phyloP scores from a whole-genome alignment of 225 moss, liverwort and hornwort genomes.

The Physcomitrium patens region DNA sequence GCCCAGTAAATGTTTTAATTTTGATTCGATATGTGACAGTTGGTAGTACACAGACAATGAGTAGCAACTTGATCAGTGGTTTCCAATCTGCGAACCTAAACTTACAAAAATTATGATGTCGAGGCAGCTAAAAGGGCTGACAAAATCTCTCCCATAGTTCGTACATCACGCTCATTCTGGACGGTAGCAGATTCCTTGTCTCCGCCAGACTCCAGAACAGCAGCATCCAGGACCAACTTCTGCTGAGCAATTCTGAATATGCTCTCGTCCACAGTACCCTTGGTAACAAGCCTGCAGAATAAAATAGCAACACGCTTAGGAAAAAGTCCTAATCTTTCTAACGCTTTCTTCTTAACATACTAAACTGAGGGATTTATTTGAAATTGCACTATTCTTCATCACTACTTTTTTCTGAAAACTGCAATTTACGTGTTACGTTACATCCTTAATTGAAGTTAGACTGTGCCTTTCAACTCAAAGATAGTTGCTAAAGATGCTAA shows the following conservation, averaged over 20 bases:
- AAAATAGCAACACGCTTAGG: slow-evolving; percentile 16
- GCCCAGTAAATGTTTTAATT: slow-evolving; percentile 25
- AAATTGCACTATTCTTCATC: too few species aligned
- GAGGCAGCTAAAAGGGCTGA: slow-evolving; percentile 78
- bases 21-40: slow-evolving; percentile 29
- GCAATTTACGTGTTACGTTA: too few species aligned
- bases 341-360: neutral
- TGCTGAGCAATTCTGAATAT: slow-evolving; percentile 95
- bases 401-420: too few species aligned
- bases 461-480: too few species aligned
- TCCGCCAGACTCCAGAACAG: slow-evolving; percentile 75
- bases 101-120: slow-evolving; percentile 41
- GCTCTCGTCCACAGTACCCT: slow-evolving; percentile 94
- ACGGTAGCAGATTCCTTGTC: slow-evolving; percentile 49
- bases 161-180: slow-evolving; percentile 80
- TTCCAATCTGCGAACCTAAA: slow-evolving; percentile 20
- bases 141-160: slow-evolving; percentile 89
- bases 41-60: slow-evolving; percentile 13
- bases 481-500: too few species aligned
- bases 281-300: slow-evolving; percentile 78
- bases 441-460: too few species aligned
- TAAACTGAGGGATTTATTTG: neutral
- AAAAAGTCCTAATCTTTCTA: slow-evolving; percentile 11
- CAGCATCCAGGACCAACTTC: slow-evolving; percentile 97
- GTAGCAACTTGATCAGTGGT: slow-evolving; percentile 3